Conservation (phyloP, 2,329 filamentous ascomycete genomes). For the Ophiostoma fasciatum region DNA sequence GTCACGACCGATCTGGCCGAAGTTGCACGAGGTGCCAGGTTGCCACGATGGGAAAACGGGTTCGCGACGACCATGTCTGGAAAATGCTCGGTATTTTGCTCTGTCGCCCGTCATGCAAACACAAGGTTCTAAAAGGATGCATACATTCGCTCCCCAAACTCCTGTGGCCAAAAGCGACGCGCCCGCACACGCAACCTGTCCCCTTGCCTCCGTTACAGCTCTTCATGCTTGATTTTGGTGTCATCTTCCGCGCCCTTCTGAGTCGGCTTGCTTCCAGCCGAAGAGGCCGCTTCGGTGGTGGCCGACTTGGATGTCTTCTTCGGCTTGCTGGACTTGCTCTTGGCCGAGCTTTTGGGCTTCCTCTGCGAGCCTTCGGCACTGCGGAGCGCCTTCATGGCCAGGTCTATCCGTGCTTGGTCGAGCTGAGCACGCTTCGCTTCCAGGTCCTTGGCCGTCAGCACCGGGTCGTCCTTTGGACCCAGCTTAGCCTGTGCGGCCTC, state of each 20-base stretch:
- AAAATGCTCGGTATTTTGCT: too few species aligned
- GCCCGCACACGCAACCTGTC: too few species aligned
- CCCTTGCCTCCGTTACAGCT: too few species aligned
- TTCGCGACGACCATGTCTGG: too few species aligned
- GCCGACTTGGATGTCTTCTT: slow-evolving; percentile 13
- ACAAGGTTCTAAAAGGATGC: too few species aligned
- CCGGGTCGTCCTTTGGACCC: slow-evolving; percentile 55
- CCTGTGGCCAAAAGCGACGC: too few species aligned
- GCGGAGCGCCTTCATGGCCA: slow-evolving; percentile 54
- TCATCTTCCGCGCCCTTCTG: slow-evolving; percentile 12
- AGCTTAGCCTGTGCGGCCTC: slow-evolving; percentile 57
- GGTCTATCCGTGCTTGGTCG: slow-evolving; percentile 52
- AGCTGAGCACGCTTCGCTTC: slow-evolving; percentile 54
- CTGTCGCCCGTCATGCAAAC: too few species aligned
- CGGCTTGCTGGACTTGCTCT: slow-evolving; percentile 18
- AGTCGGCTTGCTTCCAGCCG: slow-evolving; percentile 6
- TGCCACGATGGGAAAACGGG: too few species aligned
- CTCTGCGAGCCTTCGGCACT: slow-evolving; percentile 34
- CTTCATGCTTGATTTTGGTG: slow-evolving; percentile 17
- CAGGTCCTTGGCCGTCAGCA: slow-evolving; percentile 58
- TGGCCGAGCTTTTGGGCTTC: slow-evolving; percentile 23
- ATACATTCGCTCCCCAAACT: too few species aligned
- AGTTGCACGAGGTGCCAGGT: too few species aligned
- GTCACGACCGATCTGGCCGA: too few species aligned
- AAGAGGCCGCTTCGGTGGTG: slow-evolving; percentile 13